A percentile compares a stretch with the other conserved stretches of the same genome.
phyloP scores from a whole-genome alignment of 345 rosid genomes.

The Populus pruinosa region DNA sequence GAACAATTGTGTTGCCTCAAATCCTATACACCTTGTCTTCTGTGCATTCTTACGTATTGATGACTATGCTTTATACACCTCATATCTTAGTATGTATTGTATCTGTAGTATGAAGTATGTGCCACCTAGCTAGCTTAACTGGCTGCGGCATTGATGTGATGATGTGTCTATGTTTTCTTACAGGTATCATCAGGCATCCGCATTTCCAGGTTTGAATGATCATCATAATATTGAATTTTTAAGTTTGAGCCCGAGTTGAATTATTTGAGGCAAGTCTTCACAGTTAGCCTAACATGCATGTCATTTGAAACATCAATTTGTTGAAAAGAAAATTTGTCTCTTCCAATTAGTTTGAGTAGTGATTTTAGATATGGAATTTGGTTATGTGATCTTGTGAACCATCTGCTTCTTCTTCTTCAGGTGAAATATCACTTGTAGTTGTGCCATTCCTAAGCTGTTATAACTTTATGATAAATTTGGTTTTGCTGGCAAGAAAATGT shows the following conservation, averaged over 20 bases:
- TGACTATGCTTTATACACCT: too few species aligned
- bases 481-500: constrained; percentile 38
- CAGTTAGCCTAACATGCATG: background rate
- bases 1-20: too few species aligned
- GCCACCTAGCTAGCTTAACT: too few species aligned
- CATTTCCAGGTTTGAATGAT: background rate
- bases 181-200: background rate
- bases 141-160: background rate
- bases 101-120: too few species aligned
- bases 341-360: too few species aligned
- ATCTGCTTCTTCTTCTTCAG: constrained; percentile 22
- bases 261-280: background rate
- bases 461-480: constrained; percentile 14
- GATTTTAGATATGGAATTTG: background rate
- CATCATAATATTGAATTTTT: background rate
- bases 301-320: background rate
- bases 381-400: background rate
- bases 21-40: too few species aligned
- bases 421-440: background rate
- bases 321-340: background rate
- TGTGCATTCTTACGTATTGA: too few species aligned
- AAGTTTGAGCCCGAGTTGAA: background rate
- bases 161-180: background rate
- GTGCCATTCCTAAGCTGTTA: constrained; percentile 12
- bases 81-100: too few species aligned